Evolutionary conservation across 2,329 filamentous ascomycete species (phyloP), one percentile per base, ranked within the genome.

Genomic region (Gyromitra esculenta): DNA sequence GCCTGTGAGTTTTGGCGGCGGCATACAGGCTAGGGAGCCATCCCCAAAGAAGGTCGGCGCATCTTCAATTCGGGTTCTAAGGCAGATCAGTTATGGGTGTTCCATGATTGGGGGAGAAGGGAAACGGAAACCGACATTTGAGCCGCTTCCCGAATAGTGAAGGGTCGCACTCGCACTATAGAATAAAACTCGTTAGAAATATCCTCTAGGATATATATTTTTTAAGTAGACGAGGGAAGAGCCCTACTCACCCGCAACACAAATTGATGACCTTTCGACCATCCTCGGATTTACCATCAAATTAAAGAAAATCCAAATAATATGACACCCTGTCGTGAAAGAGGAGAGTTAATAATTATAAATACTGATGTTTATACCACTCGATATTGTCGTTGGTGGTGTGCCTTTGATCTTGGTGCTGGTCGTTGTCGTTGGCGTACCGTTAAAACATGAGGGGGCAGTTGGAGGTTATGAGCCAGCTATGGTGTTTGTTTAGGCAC

Each of bases 1-100:
- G 81, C 92, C 90, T 77, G 91, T 89, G 41, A 97, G 88, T 82
- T 95, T 97, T 0, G 94, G 94, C 0, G 93, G 88, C 0, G 95
- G 94, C 13, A 88, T 91, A 59, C 89, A 92, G n/a, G 96, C 96
- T 73, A 99, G 87, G 18, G 95, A 98, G 76, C 96, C 96, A 83
- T 99, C 96, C 77, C 96, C 96, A n/a, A 99, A 88, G 83, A 99
- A 99, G 48, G 97, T 84, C 4, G 93, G 94, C 69, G 91, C 90
- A 84, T 97, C 95, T 81, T 99, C 95, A 81, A 85, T 88, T 82
- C 87, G 89, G 66, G 89, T 87, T 80, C 88, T 89, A 79, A 11
- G 76, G 50, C 5, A 25, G 15, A 67, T 80, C 39, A 62, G 65
- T 68, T 31, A 52, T 48, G 41, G 41, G 25, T 60, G 39, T 70